Evolutionary conservation across 257 asterid species (phyloP).

Genomic region (Nicotiana knightiana): DNA sequence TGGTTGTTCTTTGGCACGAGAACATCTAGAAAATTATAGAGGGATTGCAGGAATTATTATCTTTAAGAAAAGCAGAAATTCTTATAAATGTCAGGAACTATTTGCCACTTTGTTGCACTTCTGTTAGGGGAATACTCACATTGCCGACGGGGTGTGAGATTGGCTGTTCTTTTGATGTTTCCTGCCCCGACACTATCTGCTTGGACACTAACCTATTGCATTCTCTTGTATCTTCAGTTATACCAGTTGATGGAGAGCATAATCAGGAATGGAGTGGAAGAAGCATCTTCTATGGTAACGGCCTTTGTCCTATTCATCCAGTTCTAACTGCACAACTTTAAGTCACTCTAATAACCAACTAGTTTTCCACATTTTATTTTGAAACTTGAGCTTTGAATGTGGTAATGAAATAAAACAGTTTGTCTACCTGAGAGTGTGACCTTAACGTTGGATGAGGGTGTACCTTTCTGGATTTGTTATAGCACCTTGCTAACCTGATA

Average conservation of each 20-base stretch:
- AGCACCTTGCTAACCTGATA: not conserved
- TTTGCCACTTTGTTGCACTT: not conserved
- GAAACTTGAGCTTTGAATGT: not conserved
- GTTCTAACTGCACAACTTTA: not conserved
- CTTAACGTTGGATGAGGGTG: not conserved
- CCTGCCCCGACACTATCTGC: not conserved
- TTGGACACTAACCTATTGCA: slow-evolving; percentile 2
- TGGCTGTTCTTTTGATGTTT: not conserved
- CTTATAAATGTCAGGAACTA: not conserved
- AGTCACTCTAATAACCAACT: not conserved
- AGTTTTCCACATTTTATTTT: not conserved
- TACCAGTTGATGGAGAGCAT: slow-evolving; percentile 68
- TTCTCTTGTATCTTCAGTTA: slow-evolving; percentile 44
- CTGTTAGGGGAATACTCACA: not conserved
- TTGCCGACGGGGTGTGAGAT: not conserved
- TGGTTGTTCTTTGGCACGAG: not conserved
- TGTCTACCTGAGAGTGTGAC: not conserved
- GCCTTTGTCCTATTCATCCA: slow-evolving; percentile 1
- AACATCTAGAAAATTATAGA: not conserved
- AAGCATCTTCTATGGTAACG: slow-evolving; percentile 51
- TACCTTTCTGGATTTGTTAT: not conserved
- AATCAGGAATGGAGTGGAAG: slow-evolving; percentile 62
- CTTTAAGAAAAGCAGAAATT: not conserved
- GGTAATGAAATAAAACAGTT: slow-evolving; percentile 5
- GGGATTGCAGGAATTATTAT: not conserved